Evolutionary conservation across 2,329 filamentous ascomycete genomes (phyloP).

Genomic region (Fusarium siculi): DNA sequence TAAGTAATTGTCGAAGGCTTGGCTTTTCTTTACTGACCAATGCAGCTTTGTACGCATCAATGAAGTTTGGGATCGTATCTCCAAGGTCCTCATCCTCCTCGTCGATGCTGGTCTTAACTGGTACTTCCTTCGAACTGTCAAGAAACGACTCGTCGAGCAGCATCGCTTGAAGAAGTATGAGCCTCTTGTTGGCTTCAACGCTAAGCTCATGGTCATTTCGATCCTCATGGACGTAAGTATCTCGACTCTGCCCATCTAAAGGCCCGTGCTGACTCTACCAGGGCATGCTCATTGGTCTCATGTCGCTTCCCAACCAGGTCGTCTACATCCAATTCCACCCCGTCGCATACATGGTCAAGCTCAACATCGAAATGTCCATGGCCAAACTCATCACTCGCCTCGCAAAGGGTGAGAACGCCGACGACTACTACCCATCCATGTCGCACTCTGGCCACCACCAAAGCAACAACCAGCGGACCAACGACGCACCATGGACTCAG

Average conservation of each 20-base stretch:
- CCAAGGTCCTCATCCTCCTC: constrained; percentile 62
- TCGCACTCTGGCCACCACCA: constrained; percentile 32
- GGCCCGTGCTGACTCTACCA: background rate
- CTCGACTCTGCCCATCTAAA: too few relatives aligned
- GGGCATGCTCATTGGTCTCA: constrained; percentile 47
- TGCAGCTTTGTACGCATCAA: constrained; percentile 55
- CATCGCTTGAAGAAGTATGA: constrained; percentile 61
- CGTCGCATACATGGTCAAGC: constrained; percentile 62
- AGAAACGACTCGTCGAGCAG: constrained; percentile 58
- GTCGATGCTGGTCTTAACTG: constrained; percentile 63
- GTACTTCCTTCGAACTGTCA: constrained; percentile 61
- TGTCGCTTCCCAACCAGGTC: constrained; percentile 48
- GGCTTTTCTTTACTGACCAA: background rate
- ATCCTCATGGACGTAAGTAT: constrained; percentile 59
- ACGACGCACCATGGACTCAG: constrained; percentile 27
- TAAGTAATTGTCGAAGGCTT: constrained; percentile 17
- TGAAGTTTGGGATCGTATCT: constrained; percentile 62
- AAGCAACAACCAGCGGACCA: background rate
- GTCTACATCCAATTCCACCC: constrained; percentile 63
- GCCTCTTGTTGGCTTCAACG: constrained; percentile 61
- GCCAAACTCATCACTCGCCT: constrained; percentile 61
- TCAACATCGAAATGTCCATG: constrained; percentile 66
- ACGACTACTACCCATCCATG: constrained; percentile 34
- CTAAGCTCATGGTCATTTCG: constrained; percentile 60
- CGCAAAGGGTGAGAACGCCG: constrained; percentile 29